Evolutionary conservation across 805 yeast genomes (phyloP), one percentile per base, ranked within the genome.

Genomic region (Wickerhamomyces hampshirensis): DNA sequence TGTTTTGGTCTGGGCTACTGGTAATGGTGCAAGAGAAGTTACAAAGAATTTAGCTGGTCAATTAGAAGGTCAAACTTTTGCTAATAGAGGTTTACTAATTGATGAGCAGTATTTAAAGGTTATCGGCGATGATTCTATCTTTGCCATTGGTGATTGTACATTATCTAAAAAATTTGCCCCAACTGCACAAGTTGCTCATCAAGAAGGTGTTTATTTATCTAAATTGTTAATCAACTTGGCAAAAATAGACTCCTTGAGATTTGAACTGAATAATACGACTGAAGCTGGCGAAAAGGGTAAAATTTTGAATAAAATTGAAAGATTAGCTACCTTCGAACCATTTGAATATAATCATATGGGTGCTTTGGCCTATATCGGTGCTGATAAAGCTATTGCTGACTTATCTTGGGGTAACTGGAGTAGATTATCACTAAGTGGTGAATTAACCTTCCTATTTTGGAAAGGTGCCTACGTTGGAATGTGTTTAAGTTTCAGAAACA

Each of bases 111-210:
- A 74, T 60, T 67, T 87, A 46, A 80, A 81, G 56, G 78, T 91
- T 23, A 79, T 84, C 55, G 98, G 98, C 58, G 73, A 87, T 29
- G 71, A 71, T 51, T 62, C 66, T 17, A 78, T 91, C 50, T 91
- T 72, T 63, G 97, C 95, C 33, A 66, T 89, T 39, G 98, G 98
- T 60, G 98, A 89, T 68, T 89, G 97, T 68, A 85, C 97, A 26
- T 79, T 83, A 61, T 70, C 75, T 43, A 84, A 93, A 46, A 85
- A 85, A 59, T 79, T 77, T 51, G 93, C 96, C 29, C 97, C 97
- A 50, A 89, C 98, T 44, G 98, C 97, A 18, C 97, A 89, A 71
- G 97, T 88, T 38, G 98, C 98, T 28, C 79, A 87, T 66, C 97
- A 89, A 70, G 86, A 89, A 65, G 97, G 96, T 60, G 69, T 71